Evolutionary conservation across 495 filamentous ascomycete genomes (phyloP).

Genomic region (Penicillium waksmanii): DNA sequence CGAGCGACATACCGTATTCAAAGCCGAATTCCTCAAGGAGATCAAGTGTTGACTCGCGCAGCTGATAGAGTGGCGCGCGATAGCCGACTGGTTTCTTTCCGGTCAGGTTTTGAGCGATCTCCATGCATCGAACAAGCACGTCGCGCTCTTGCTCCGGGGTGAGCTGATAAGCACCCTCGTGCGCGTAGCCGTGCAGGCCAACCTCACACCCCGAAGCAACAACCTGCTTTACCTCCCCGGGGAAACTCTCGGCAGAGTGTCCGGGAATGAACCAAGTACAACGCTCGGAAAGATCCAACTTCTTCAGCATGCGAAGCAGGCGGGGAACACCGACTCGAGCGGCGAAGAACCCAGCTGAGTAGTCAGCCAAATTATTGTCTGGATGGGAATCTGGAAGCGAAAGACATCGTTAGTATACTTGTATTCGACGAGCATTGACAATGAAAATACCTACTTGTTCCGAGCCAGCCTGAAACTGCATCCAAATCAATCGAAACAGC

Average conservation of each 20-base stretch:
- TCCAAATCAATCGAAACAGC: conserved; percentile 62
- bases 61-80: conserved; percentile 61
- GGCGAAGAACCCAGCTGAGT: conserved; percentile 61
- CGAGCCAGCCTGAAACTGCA: conserved; percentile 62
- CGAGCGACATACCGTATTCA: conserved; percentile 46
- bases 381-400: conserved; percentile 12
- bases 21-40: conserved; percentile 60
- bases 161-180: conserved; percentile 60
- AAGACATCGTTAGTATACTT: neutral
- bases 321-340: conserved; percentile 63
- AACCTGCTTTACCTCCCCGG: conserved; percentile 54
- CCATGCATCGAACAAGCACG: conserved; percentile 57
- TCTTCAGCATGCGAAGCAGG: conserved; percentile 60
- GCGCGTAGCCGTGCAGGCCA: conserved; percentile 63
- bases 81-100: conserved; percentile 60
- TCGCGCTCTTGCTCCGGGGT: conserved; percentile 61
- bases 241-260: conserved; percentile 65
- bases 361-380: conserved; percentile 52
- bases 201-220: conserved; percentile 61
- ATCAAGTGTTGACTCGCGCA: conserved; percentile 57
- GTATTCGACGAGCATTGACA: neutral
- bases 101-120: conserved; percentile 49
- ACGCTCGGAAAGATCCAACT: conserved; percentile 52
- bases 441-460: conserved; percentile 44
- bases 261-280: conserved; percentile 69